Base-by-base conservation (phyloP, 148 eudicot species). In the Rhododendron henanense region DNA sequence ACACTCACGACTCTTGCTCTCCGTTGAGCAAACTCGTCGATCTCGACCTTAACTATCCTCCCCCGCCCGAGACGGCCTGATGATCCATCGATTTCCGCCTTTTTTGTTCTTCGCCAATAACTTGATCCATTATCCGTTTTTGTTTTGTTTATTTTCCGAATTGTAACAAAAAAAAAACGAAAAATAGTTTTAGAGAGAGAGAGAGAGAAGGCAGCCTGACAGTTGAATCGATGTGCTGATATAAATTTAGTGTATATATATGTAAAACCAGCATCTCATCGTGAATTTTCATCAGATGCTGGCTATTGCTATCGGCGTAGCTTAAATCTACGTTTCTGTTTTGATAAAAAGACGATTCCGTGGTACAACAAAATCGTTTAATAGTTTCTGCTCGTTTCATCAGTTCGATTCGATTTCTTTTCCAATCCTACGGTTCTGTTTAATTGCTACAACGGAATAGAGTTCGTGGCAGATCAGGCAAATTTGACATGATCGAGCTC, bases 21-120 rank as follows among this genome's bases (percentile, higher is more conserved):
- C 35, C 77, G 76, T 53, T 74, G 39, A 83, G 59, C 86, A 78
- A 87, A 23, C 1, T 53, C 23, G 50, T 88, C 15, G 78, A 86
- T 77, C 84, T 90, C 45, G 90, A 90, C 86, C 90, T 90, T 33
- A 90, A 90, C 83, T 59, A 77, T 15, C 88, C 90, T 16, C 90
- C 90, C 31, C 87, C 87, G 44, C 71, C 83, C 21, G 87, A 85
- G 59, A 50, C 73, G 5, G 88, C 79, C 81, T 89, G 84, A 82
- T 55, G 61, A 55, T 83, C 65, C 51, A 2, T 10, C 50, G 74
- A 23, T 53, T 5, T 13, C 8, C 25, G 59, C 39, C 33, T 21
- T 15, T 15, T 63, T 85, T 84, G 9, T 1, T 28, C 37, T 15
- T 41, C 5, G 23, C n/a, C 1, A 51, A 37, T 78, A 77, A 71